Conservation (phyloP, 257 asterid genomes). For the Solanum sparsipilum region DNA sequence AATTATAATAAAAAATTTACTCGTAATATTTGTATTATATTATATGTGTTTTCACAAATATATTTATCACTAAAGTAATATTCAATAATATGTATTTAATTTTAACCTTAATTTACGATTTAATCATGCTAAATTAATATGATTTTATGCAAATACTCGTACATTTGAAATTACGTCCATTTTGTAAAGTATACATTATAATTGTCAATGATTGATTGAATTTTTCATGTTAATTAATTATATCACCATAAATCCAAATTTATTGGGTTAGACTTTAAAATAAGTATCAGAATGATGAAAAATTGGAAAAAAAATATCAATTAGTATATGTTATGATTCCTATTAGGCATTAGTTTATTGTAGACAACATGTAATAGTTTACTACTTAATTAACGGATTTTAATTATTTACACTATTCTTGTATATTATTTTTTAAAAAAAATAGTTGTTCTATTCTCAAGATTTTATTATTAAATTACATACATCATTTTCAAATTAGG, state of each 20-base stretch:
- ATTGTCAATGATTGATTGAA: background rate
- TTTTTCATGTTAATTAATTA: background rate
- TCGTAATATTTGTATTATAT: background rate
- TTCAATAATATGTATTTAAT: background rate
- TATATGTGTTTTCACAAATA: background rate
- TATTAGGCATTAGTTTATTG: background rate
- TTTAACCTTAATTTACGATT: background rate
- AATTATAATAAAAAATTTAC: too few relatives aligned
- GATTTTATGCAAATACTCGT: background rate
- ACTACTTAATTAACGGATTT: background rate
- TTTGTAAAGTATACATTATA: background rate
- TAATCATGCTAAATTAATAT: background rate
- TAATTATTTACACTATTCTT: background rate
- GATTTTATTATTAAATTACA: background rate
- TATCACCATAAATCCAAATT: background rate
- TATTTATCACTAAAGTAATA: background rate
- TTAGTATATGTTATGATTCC: background rate
- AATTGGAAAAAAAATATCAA: background rate
- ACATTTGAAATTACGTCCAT: background rate
- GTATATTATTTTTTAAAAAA: background rate
- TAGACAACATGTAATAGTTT: background rate
- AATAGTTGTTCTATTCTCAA: background rate
- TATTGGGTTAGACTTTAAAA: background rate
- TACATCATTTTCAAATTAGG: background rate
- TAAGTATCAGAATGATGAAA: background rate